Conservation (phyloP, 2,329 filamentous ascomycete genomes). For the Arthrobotrys pseudoclavata region DNA sequence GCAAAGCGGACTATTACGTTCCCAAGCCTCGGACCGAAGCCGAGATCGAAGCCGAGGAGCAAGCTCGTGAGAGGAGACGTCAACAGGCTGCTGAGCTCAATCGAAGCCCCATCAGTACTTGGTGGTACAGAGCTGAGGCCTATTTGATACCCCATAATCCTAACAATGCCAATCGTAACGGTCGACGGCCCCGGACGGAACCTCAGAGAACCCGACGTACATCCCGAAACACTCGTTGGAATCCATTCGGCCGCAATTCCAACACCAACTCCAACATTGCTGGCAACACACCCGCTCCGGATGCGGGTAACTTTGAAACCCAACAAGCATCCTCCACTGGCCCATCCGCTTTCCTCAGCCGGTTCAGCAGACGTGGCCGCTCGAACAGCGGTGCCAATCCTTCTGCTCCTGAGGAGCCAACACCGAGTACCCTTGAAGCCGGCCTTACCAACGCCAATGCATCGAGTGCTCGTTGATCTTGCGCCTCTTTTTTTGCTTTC, state of each 20-base stretch:
- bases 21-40: conserved; percentile 84
- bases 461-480: conserved; percentile 50
- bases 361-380: conserved; percentile 37
- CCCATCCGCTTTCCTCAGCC: conserved; percentile 21
- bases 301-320: conserved; percentile 21
- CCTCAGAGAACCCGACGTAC: conserved; percentile 29
- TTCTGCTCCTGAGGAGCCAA: conserved; percentile 43
- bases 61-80: conserved; percentile 51
- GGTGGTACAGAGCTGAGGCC: conserved; percentile 55
- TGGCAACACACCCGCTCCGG: conserved; percentile 10
- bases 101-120: conserved; percentile 43
- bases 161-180: conserved; percentile 21
- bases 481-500: conserved; percentile 45
- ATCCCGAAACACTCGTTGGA: conserved; percentile 51
- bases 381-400: conserved; percentile 42
- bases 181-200: conserved; percentile 11
- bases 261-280: conserved; percentile 9
- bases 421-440: conserved; percentile 61
- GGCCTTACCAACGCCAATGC: conserved; percentile 58
- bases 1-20: conserved; percentile 97
- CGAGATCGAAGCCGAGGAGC: conserved; percentile 64
- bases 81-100: conserved; percentile 56
- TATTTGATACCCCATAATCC: conserved; percentile 41
- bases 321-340: conserved; percentile 31
- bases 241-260: conserved; percentile 31